These are phyloP conservation scores for Gilbertella persicaria DNA, from an alignment of 371 early-diverging fungal species.

Conservation along the genomic window DNA sequence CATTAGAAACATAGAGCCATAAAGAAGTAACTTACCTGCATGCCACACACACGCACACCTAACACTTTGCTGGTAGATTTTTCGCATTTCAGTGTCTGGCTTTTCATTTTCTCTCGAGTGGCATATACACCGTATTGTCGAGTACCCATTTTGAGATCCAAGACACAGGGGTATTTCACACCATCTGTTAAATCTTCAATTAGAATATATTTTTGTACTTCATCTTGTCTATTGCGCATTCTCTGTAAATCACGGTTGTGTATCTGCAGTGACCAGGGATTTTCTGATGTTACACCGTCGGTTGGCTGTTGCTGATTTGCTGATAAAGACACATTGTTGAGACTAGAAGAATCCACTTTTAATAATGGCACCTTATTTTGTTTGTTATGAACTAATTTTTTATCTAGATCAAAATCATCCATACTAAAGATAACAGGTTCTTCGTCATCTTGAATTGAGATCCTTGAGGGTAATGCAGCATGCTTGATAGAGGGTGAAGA, in stretches of 20 bases:
- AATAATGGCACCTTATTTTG: background rate
- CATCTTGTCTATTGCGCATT: constrained; percentile 39
- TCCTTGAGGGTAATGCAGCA: too few relatives aligned
- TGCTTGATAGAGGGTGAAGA: constrained; percentile 1
- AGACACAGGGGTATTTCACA: constrained; percentile 84
- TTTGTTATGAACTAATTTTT: background rate
- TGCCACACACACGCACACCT: constrained; percentile 95
- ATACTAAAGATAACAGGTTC: constrained; percentile 23
- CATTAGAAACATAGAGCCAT: background rate
- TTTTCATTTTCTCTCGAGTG: constrained; percentile 74
- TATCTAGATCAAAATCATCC: constrained; percentile 23
- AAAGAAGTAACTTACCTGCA: constrained; percentile 74
- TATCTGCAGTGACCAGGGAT: constrained; percentile 47
- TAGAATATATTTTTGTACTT: constrained; percentile 75
- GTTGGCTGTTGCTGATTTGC: constrained; percentile 8
- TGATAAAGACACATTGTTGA: constrained; percentile 6
- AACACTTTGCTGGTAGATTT: constrained; percentile 86
- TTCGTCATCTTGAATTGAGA: constrained; percentile 1
- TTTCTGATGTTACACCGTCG: constrained; percentile 6
- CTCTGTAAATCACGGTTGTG: constrained; percentile 39
- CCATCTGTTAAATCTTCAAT: constrained; percentile 86
- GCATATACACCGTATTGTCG: constrained; percentile 94
- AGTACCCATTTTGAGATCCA: constrained; percentile 98
- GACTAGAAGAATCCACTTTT: constrained; percentile 23
- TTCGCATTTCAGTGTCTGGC: constrained; percentile 90